Evolutionary conservation across 768 basidiomycete genomes (phyloP), one percentile per base, ranked within the genome.

Genomic region (Mycena crocata): DNA sequence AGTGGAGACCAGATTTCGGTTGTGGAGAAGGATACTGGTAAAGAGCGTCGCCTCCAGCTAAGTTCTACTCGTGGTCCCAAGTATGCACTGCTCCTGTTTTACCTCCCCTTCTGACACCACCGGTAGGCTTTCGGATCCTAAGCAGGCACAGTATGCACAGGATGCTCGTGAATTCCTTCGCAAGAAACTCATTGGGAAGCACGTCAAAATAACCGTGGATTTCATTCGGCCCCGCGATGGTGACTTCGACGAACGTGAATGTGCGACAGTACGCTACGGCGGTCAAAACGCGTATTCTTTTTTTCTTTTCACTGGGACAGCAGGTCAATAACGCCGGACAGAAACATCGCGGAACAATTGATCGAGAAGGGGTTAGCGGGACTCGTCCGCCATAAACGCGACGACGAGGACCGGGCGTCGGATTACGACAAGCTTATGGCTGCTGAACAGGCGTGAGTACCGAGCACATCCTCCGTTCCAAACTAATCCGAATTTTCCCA

Each of bases 391-490:
- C 97, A 99, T 79, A 93, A 90, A 74, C 89, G 94, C 24, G 96
- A 97, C 71, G 97, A 99, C 74, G 97, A 99, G 78, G 93, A 96
- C 72, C 88, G 96, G 50, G 96, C 96, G n/a, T 86, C 92, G 8
- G 97, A 98, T 75, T 95, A 95, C 70, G 98, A 99, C 81, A 96
- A 95, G 80, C 83, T 99, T 46, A 95, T 98, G 86, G 89, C 91
- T 31, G 98, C 96, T 10, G 97, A 99, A 77, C 95, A 96, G 81
- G 81, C 81, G 95, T 96, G 72, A 79, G 93, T 84, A 5, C 8
- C 17, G 34, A 23, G 37, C 23, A 21, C 23, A 21, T 14, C 21
- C 17, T 28, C 57, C 5, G 35, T 23, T 37, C 37, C 44, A 49
- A 42, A 45, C 66, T 72, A 57, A 71, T 37, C 66, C 60, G 55